Base-by-base conservation (phyloP, 140 eudicot genomes). In the Ambrosia hybrid region DNA sequence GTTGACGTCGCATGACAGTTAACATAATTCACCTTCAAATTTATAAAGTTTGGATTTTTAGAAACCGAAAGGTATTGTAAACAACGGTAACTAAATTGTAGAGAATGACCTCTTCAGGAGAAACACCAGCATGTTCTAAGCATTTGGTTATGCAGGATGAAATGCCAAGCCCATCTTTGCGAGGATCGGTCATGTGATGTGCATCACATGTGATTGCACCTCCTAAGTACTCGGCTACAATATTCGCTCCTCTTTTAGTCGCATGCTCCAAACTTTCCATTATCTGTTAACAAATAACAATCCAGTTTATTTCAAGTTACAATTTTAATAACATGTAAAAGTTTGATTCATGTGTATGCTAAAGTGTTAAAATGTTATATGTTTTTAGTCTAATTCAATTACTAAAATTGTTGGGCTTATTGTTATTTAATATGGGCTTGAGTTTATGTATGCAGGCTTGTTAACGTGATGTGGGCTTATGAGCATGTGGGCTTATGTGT, bases 201-300 rank as follows among this genome's bases (percentile, higher is more conserved):
- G 95, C 97, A 68, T 90, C 97, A 38, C 95, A 87, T 0, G 87
- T 90, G 34, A 90, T 82, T 1, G 90, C 97, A 37, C 95, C 97
- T 55, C 97, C 97, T 61, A 90, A 65, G 72, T 90, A 90, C 70
- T 90, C 95, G 0, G 85, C 95, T 16, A 90, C 43, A 15, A 87
- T 85, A 46, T 86, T 80, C 9, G 92, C 95, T 57, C 85, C 95
- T 76, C 95, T 70, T 85, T 83, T 87, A 67, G 55, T 79, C 52
- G 97, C 92, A 73, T 87, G 88, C 78, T 90, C 92, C 87, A 87
- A 85, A 70, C 88, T 90, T 70, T 90, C 97, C 95, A 87, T 87
- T 12, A 87, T 77, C 91, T 87, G 69, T 67, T 39, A 57, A 49
- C 3, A 39, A 39, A 60, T 39, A 57, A 49, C 3, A 39, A 39